Conservation (phyloP, 768 basidiomycete genomes). For the Obba rivulosa region DNA sequence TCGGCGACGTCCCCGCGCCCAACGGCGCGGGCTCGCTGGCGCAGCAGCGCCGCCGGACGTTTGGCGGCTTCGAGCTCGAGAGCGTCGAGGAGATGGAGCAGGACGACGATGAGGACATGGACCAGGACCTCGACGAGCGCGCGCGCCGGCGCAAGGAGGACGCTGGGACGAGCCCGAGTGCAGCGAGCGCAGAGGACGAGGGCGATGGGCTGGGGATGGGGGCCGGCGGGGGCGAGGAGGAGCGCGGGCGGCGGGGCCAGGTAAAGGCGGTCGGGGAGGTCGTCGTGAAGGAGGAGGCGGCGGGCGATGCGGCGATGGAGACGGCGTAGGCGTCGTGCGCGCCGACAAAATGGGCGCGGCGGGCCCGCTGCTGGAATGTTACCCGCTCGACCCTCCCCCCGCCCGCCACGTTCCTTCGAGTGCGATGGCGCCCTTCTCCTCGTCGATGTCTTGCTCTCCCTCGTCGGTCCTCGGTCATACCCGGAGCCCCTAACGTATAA, state of each 20-base stretch:
- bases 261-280: conserved; percentile 19
- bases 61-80: conserved; percentile 23
- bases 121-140: conserved; percentile 10
- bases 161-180: conserved; percentile 14
- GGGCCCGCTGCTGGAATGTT: no score
- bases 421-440: no score
- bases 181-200: conserved; percentile 13
- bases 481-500: no score
- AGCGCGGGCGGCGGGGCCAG: conserved; percentile 22
- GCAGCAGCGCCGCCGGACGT: conserved; percentile 17
- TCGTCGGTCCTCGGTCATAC: no score
- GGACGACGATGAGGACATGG: conserved; percentile 13
- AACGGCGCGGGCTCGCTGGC: background rate
- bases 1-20: conserved; percentile 6
- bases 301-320: conserved; percentile 22
- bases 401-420: no score
- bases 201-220: conserved; percentile 13
- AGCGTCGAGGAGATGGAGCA: conserved; percentile 28
- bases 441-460: no score
- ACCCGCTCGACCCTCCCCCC: no score
- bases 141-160: conserved; percentile 10
- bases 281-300: conserved; percentile 22
- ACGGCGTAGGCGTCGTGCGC: conserved; percentile 11
- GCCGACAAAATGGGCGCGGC: no score
- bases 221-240: conserved; percentile 14